Percentiles rank a stretch among this genome's conserved stretches.
These are phyloP conservation scores for Medicago arabica DNA, from an alignment of 306 rosid species.

Conservation along the genomic window DNA sequence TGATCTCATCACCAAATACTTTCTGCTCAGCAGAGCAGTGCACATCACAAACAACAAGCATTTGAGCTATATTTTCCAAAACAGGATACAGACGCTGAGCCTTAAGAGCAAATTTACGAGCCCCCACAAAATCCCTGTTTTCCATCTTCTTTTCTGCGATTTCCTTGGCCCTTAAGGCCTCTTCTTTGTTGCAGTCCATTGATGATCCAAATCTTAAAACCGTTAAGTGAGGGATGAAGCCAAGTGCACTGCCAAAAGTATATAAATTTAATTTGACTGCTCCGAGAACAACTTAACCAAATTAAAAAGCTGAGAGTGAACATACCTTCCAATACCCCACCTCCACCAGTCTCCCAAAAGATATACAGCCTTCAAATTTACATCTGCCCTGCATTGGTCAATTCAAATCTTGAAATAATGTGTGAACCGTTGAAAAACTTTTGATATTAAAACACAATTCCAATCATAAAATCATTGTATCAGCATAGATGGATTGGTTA, in stretches of 20 bases:
- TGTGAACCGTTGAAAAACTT: background rate
- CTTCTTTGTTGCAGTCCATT: slow-evolving; percentile 97
- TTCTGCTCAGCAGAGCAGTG: slow-evolving; percentile 77
- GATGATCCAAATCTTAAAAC: slow-evolving; percentile 40
- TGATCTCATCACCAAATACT: slow-evolving; percentile 67
- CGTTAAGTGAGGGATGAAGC: slow-evolving; percentile 37
- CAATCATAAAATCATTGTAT: background rate
- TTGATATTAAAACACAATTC: slow-evolving; percentile 20
- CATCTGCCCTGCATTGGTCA: slow-evolving; percentile 43
- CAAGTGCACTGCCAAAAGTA: slow-evolving; percentile 31
- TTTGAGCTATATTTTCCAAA: slow-evolving; percentile 77
- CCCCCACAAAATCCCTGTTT: slow-evolving; percentile 74
- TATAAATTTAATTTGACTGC: slow-evolving; percentile 37
- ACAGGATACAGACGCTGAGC: slow-evolving; percentile 84
- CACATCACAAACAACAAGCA: slow-evolving; percentile 87
- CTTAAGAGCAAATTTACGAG: slow-evolving; percentile 75
- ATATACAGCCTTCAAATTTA: slow-evolving; percentile 31
- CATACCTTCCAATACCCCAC: slow-evolving; percentile 30
- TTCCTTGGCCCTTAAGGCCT: slow-evolving; percentile 88
- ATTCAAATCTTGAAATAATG: slow-evolving; percentile 10
- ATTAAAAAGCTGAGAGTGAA: slow-evolving; percentile 26
- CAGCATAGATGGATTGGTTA: background rate
- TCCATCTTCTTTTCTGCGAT: slow-evolving; percentile 84
- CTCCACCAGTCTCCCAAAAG: slow-evolving; percentile 29
- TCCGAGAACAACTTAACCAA: slow-evolving; percentile 23